phyloP scores from a whole-genome alignment of 2,329 filamentous ascomycete species.

The Fusarium sp. region DNA sequence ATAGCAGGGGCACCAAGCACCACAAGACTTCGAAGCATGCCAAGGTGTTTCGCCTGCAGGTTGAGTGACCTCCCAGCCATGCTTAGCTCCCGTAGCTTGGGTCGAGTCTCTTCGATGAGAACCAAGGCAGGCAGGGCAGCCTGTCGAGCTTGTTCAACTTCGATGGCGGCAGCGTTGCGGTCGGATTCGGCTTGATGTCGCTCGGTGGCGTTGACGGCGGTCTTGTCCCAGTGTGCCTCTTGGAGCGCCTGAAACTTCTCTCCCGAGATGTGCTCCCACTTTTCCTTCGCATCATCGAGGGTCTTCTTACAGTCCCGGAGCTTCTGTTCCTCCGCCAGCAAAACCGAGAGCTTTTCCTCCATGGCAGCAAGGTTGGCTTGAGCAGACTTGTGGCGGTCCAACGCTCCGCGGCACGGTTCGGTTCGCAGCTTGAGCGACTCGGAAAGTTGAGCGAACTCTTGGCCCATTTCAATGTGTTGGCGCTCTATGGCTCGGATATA shows the following conservation, averaged over 20 bases:
- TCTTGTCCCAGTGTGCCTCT: not conserved
- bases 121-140: not conserved
- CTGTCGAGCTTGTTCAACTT: not conserved
- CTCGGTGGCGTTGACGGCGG: not conserved
- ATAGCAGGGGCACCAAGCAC: not conserved
- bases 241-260: constrained; percentile 7
- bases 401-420: not conserved
- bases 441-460: not conserved
- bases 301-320: not conserved
- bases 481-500: not conserved
- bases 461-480: not conserved
- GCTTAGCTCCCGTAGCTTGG: not conserved
- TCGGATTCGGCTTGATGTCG: not conserved
- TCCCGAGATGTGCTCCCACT: not conserved
- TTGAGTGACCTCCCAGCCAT: not conserved
- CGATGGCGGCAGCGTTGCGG: not conserved
- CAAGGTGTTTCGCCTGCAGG: not conserved
- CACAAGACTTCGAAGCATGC: not conserved
- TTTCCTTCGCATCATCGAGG: not conserved
- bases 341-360: not conserved
- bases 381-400: not conserved
- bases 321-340: not conserved
- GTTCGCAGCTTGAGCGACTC: not conserved
- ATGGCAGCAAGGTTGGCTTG: not conserved
- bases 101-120: not conserved